These are phyloP conservation scores for Fusarium illudens DNA, from an alignment of 2,329 filamentous ascomycete species.

Conservation along the genomic window DNA sequence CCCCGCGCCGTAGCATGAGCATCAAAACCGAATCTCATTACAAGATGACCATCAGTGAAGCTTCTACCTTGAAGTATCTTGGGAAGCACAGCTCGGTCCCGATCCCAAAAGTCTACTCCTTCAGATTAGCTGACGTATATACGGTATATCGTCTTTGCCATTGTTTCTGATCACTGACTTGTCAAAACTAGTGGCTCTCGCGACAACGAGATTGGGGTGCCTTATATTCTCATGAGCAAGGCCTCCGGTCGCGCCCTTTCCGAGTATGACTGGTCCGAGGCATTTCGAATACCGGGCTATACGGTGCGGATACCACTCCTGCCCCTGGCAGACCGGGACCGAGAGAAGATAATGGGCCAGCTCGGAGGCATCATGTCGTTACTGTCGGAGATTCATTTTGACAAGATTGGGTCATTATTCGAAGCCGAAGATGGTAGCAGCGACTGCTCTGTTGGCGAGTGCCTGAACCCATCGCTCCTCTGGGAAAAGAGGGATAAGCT, in stretches of 20 bases:
- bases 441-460: conserved; percentile 32
- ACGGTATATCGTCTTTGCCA: neutral
- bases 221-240: conserved; percentile 40
- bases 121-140: conserved; percentile 18
- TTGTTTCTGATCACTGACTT: neutral
- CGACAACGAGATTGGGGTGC: conserved; percentile 35
- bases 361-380: conserved; percentile 27
- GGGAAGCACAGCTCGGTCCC: conserved; percentile 27
- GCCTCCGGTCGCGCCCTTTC: conserved; percentile 30
- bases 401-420: conserved; percentile 38
- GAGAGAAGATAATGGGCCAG: conserved; percentile 33
- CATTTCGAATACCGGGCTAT: conserved; percentile 18
- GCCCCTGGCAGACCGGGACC: conserved; percentile 20
- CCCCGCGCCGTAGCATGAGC: conserved; percentile 7
- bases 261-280: conserved; percentile 32
- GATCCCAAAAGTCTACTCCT: conserved; percentile 38
- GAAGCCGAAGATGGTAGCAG: conserved; percentile 25
- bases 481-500: conserved; percentile 38
- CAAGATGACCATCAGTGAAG: conserved; percentile 38
- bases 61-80: conserved; percentile 33
- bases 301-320: conserved; percentile 10
- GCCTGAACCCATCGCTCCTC: conserved; percentile 31
- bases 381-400: conserved; percentile 26
- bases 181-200: conserved; percentile 13
- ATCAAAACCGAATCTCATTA: conserved; percentile 22